phyloP scores from a whole-genome alignment of 1,284 basidiomycete species.

The Tilletiopsis washingtonensis region DNA sequence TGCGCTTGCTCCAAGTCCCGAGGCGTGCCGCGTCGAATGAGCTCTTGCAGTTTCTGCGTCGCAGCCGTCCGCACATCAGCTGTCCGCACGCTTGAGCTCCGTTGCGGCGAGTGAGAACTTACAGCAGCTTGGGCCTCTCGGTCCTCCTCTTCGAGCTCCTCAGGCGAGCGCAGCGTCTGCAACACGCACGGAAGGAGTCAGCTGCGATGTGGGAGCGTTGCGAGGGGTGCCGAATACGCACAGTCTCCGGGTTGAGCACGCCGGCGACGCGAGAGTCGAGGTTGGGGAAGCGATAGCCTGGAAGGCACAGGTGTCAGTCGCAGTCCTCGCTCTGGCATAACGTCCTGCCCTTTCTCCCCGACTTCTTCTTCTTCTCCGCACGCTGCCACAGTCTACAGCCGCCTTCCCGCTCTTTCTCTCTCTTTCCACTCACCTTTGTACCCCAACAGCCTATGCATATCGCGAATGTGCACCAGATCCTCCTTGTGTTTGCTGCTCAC shows the following conservation, averaged over 20 bases:
- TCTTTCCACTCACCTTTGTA: slow-evolving; percentile 66
- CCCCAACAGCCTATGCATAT: slow-evolving; percentile 89
- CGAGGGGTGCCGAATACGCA: too few relatives aligned
- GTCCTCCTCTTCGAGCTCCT: slow-evolving; percentile 93
- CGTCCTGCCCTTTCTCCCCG: too few relatives aligned
- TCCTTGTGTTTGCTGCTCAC: slow-evolving; percentile 84
- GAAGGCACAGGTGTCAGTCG: not conserved
- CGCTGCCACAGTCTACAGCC: too few relatives aligned
- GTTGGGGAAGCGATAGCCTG: slow-evolving; percentile 43
- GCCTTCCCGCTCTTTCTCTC: not conserved
- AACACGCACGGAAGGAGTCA: too few relatives aligned
- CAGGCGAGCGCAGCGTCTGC: slow-evolving; percentile 83
- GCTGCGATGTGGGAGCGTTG: too few relatives aligned
- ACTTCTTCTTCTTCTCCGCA: too few relatives aligned
- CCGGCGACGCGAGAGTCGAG: slow-evolving; percentile 35
- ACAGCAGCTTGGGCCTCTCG: slow-evolving; percentile 79
- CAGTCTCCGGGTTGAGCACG: slow-evolving; percentile 37
- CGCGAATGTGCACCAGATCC: slow-evolving; percentile 90
- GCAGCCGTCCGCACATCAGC: too few relatives aligned
- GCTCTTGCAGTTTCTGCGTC: slow-evolving; percentile 78
- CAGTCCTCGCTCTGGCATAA: too few relatives aligned
- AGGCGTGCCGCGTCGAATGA: slow-evolving; percentile 90
- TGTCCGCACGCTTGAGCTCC: too few relatives aligned
- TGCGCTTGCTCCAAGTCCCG: slow-evolving; percentile 91
- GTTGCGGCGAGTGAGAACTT: not conserved